Conservation (phyloP, 371 early-diverging fungal genomes). For the Choanephora cucurbitarum region DNA sequence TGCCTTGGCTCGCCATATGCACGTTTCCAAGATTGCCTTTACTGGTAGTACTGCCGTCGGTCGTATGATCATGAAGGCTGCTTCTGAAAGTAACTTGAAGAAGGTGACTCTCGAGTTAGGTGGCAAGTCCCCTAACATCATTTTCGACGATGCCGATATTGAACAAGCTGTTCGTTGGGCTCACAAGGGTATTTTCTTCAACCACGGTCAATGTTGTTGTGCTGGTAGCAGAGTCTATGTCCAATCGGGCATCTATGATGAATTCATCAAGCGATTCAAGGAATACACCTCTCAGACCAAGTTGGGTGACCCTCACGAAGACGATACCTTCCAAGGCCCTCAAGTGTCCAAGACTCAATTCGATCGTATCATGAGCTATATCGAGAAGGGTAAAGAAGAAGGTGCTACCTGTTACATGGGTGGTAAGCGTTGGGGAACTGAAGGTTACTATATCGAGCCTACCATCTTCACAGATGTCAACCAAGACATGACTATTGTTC, state of each 20-base stretch:
- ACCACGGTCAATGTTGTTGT: constrained; percentile 87
- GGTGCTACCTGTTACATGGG: constrained; percentile 54
- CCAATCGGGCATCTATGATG: constrained; percentile 74
- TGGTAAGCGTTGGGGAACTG: constrained; percentile 47
- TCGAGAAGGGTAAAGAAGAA: constrained; percentile 51
- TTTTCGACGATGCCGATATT: constrained; percentile 84
- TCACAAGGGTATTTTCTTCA: constrained; percentile 73
- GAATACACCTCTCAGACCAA: constrained; percentile 55
- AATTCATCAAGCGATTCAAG: constrained; percentile 68
- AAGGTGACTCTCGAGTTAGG: constrained; percentile 79
- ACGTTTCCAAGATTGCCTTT: constrained; percentile 61
- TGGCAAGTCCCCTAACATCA: constrained; percentile 88
- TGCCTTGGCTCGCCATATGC: constrained; percentile 43
- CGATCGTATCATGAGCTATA: constrained; percentile 64
- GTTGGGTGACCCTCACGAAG: constrained; percentile 64
- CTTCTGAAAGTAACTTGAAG: constrained; percentile 73
- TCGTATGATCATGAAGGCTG: constrained; percentile 55
- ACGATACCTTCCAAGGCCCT: constrained; percentile 68
- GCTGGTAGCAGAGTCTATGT: constrained; percentile 86
- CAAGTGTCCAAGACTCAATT: constrained; percentile 77
- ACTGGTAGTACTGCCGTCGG: constrained; percentile 65
- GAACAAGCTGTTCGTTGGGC: constrained; percentile 76
- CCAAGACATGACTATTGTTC: constrained; percentile 60
- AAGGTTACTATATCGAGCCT: constrained; percentile 56
- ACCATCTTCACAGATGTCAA: constrained; percentile 51